Evolutionary conservation across 352 stramenopile species (phyloP).

Genomic region (Pythium utonaiense): DNA sequence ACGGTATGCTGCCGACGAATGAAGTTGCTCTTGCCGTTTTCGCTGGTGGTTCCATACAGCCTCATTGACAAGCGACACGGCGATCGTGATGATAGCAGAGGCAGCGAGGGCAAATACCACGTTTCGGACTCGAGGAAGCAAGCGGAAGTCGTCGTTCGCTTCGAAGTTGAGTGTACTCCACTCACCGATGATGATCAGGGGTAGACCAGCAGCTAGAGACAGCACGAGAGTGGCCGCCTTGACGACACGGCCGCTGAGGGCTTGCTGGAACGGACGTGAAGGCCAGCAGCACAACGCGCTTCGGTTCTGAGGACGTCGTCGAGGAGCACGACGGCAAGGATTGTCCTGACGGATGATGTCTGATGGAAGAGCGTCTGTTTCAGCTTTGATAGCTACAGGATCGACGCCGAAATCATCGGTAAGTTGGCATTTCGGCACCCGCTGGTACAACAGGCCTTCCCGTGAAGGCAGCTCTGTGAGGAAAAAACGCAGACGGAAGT

Average conservation of each 20-base stretch:
- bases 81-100: conserved; percentile 5
- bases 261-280: conserved; percentile 23
- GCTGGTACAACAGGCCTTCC: conserved; percentile 20
- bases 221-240: conserved; percentile 7
- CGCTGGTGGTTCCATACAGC: background rate
- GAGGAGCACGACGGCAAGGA: background rate
- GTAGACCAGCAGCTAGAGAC: conserved; percentile 2
- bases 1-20: background rate
- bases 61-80: conserved; percentile 18
- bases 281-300: conserved; percentile 18
- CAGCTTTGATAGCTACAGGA: background rate
- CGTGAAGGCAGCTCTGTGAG: conserved; percentile 19
- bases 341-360: background rate
- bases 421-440: conserved; percentile 11
- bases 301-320: conserved; percentile 11
- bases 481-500: conserved; percentile 28
- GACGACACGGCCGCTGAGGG: conserved; percentile 1
- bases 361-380: background rate
- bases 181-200: conserved; percentile 19
- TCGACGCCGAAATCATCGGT: too few relatives aligned
- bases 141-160: conserved; percentile 16
- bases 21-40: background rate
- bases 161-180: conserved; percentile 18
- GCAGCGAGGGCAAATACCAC: conserved; percentile 6
- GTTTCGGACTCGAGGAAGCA: conserved; percentile 14